Conservation (phyloP, 2,329 filamentous ascomycete genomes). For the Gnomoniopsis sp. region DNA sequence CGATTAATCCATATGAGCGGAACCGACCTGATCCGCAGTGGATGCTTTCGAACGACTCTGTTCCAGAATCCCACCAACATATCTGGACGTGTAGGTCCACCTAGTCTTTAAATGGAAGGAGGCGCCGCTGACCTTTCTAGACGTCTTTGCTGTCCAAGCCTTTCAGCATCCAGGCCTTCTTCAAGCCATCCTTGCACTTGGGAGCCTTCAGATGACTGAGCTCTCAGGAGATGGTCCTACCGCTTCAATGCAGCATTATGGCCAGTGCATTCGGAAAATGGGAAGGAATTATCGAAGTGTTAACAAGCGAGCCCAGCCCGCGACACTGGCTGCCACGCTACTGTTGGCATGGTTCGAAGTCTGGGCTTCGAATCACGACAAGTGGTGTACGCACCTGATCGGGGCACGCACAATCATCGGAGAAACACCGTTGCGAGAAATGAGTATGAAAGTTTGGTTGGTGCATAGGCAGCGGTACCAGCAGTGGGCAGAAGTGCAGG, state of each 20-base stretch:
- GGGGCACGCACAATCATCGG: slow-evolving; percentile 78
- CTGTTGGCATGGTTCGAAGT: slow-evolving; percentile 91
- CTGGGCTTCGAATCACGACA: slow-evolving; percentile 88
- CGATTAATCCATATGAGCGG: slow-evolving; percentile 83
- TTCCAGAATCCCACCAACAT: slow-evolving; percentile 62
- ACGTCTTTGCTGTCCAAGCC: slow-evolving; percentile 80
- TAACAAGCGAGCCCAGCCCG: slow-evolving; percentile 66
- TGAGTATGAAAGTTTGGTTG: slow-evolving; percentile 68
- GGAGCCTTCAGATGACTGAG: slow-evolving; percentile 83
- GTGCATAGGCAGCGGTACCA: slow-evolving; percentile 45
- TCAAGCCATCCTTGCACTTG: slow-evolving; percentile 85
- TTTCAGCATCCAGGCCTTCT: slow-evolving; percentile 82
- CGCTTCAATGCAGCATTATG: slow-evolving; percentile 87
- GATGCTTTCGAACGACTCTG: slow-evolving; percentile 57
- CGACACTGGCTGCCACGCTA: slow-evolving; percentile 84
- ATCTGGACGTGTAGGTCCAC: slow-evolving; percentile 57
- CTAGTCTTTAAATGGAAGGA: background rate
- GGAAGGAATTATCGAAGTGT: slow-evolving; percentile 71
- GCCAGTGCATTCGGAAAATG: slow-evolving; percentile 75
- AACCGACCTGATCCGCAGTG: slow-evolving; percentile 70
- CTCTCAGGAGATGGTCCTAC: slow-evolving; percentile 71
- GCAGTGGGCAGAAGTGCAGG: slow-evolving; percentile 13
- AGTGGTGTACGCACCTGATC: slow-evolving; percentile 90
- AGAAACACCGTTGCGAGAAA: slow-evolving; percentile 74
- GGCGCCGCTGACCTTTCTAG: slow-evolving; percentile 36